Evolutionary conservation across 176 grass and related monocot genomes (phyloP), one percentile per base, ranked within the genome.

Genomic region (Leersia perrieri): DNA sequence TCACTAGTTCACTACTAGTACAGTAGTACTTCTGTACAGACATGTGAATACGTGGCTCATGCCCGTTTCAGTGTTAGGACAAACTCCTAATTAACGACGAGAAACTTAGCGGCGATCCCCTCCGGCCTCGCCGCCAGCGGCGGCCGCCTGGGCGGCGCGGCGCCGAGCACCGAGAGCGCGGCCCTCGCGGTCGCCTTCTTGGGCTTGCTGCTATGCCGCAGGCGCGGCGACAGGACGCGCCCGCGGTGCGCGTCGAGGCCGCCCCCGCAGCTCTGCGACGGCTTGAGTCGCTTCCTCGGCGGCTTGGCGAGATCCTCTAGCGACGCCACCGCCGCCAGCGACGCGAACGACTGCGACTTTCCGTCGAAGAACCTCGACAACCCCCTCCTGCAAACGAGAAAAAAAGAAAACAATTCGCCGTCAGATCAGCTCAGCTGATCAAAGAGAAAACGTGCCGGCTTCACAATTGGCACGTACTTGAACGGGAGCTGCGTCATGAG

Each of bases 271-370:
- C 86, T 91, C 58, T 77, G 72, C 16, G 88, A 91, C 30, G 41
- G 62, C 20, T 94, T 89, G 66, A 91, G 68, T 78, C 79, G 83
- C 89, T 81, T 94, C 83, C 60, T 85, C 5, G 72, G 68, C 33
- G 91, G 82, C 71, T 94, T 94, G 18, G 89, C 75, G 74, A 94
- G 84, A 78, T 94, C 92, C 74, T 85, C 83, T 1, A 94, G 70
- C 11, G 73, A 88, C 5, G 29, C 81, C 2, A 82, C 92, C 33
- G 86, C 86, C 28, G 82, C 82, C 11, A 94, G 74, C 71, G 88
- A 94, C 22, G 85, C 86, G 63, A 94, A 94, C 35, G 91, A 94
- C 82, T 91, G 88, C 38, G 88, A 94, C 84, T 83, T 94, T 68
- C 91, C 91, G 88, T 91, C 73, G 73, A 94, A 94, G 88, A 94